These are phyloP conservation scores for Colletotrichum siamense DNA, from an alignment of 2,329 filamentous ascomycete genomes.

Conservation along the genomic window DNA sequence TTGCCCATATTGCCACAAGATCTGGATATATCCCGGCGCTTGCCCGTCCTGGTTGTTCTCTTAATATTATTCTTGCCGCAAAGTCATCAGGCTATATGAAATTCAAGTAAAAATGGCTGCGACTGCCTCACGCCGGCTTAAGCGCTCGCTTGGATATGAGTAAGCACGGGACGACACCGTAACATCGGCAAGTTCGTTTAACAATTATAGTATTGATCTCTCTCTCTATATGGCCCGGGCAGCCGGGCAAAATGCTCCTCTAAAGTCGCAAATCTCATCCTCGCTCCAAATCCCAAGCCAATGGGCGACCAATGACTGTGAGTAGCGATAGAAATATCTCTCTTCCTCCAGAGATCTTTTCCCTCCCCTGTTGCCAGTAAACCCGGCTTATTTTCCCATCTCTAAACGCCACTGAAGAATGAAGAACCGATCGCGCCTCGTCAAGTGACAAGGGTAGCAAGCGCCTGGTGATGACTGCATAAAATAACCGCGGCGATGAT, in stretches of 20 bases:
- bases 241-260: neutral
- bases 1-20: neutral
- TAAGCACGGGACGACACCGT: neutral
- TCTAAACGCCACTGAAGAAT: neutral
- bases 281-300: neutral
- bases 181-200: neutral
- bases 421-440: neutral
- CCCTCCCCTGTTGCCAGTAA: neutral
- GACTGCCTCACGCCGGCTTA: neutral
- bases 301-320: neutral
- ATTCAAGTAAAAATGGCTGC: neutral
- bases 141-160: neutral
- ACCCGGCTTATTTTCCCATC: neutral
- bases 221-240: neutral
- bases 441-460: neutral
- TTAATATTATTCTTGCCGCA: neutral
- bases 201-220: neutral
- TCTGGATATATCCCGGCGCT: neutral
- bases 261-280: neutral
- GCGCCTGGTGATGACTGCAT: neutral
- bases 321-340: neutral
- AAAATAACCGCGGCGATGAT: neutral
- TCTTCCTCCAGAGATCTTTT: neutral
- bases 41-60: neutral
- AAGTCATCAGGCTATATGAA: neutral